Conservation (phyloP, 1,284 basidiomycete species). For the Sporisorium iseilematis-ciliati region DNA sequence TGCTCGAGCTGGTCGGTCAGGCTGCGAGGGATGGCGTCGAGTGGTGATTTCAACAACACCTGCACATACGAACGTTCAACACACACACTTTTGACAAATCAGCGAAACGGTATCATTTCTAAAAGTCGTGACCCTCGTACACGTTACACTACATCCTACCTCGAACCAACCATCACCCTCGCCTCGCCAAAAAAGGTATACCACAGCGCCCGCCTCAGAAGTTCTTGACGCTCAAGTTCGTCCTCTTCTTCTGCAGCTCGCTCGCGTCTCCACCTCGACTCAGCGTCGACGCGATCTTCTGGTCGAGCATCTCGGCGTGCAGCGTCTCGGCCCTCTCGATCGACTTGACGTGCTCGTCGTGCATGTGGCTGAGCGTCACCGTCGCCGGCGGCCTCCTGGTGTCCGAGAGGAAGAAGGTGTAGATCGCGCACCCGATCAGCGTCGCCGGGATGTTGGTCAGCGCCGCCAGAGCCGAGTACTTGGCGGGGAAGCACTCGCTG, state of each 20-base stretch:
- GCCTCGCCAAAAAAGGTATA: too few relatives aligned
- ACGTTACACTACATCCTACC: not conserved
- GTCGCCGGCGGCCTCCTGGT: conserved; percentile 52
- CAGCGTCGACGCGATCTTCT: conserved; percentile 49
- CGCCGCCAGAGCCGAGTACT: conserved; percentile 56
- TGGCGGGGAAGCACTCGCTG: conserved; percentile 53
- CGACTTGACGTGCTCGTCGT: conserved; percentile 40
- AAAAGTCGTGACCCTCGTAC: not conserved
- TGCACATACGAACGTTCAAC: not conserved
- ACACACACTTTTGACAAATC: not conserved
- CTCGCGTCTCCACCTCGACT: conserved; percentile 54
- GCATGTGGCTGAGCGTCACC: conserved; percentile 45
- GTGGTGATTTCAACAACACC: conserved; percentile 31
- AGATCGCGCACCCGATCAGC: conserved; percentile 49
- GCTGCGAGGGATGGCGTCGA: conserved; percentile 30
- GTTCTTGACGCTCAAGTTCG: conserved; percentile 51
- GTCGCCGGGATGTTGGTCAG: conserved; percentile 61
- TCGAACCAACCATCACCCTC: too few relatives aligned
- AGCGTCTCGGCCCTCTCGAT: conserved; percentile 40
- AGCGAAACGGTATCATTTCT: not conserved
- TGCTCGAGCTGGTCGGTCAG: conserved; percentile 31
- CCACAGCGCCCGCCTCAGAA: conserved; percentile 20
- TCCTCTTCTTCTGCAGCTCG: conserved; percentile 45
- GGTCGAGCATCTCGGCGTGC: conserved; percentile 58
- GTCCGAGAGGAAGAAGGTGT: conserved; percentile 63